Percentiles rank a stretch among this genome's conserved stretches.
These are phyloP conservation scores for Kazachstania kunashirensis DNA, from an alignment of 805 yeast genomes.

Conservation along the genomic window DNA sequence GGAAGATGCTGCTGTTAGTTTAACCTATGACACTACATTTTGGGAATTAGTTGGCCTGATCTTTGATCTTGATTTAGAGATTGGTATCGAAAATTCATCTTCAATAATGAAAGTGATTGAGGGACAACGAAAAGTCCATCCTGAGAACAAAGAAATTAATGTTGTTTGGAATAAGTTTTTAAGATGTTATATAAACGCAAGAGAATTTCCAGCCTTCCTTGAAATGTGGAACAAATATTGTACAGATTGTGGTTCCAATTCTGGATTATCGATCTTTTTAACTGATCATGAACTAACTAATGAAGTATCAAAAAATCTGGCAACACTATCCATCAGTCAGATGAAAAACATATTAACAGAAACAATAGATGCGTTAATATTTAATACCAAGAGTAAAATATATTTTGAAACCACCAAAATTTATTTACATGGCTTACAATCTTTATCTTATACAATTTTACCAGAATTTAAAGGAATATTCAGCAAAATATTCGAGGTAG, in stretches of 20 bases:
- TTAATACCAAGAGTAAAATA: constrained; percentile 7
- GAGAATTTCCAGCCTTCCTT: constrained; percentile 47
- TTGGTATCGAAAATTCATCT: constrained; percentile 39
- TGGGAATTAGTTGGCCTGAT: constrained; percentile 41
- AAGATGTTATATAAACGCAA: constrained; percentile 42
- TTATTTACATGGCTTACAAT: constrained; percentile 35
- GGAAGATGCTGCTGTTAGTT: constrained; percentile 1
- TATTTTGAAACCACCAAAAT: constrained; percentile 22
- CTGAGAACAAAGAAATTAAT: constrained; percentile 2
- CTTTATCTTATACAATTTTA: constrained; percentile 25
- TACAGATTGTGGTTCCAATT: constrained; percentile 1
- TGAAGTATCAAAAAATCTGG: constrained; percentile 34
- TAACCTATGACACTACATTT: constrained; percentile 19
- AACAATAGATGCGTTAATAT: constrained; percentile 9
- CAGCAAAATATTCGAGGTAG: constrained; percentile 17
- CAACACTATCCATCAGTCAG: constrained; percentile 41
- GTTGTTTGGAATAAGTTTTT: constrained; percentile 30
- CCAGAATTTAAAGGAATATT: constrained; percentile 18
- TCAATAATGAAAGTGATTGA: constrained; percentile 11
- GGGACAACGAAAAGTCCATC: constrained; percentile 5
- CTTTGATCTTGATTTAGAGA: constrained; percentile 45
- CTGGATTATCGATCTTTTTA: constrained; percentile 8
- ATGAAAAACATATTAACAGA: constrained; percentile 23
- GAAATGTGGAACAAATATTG: constrained; percentile 34
- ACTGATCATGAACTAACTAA: constrained; percentile 27